These are phyloP conservation scores for Quercus wislizeni DNA, from an alignment of 306 rosid genomes.

Conservation along the genomic window DNA sequence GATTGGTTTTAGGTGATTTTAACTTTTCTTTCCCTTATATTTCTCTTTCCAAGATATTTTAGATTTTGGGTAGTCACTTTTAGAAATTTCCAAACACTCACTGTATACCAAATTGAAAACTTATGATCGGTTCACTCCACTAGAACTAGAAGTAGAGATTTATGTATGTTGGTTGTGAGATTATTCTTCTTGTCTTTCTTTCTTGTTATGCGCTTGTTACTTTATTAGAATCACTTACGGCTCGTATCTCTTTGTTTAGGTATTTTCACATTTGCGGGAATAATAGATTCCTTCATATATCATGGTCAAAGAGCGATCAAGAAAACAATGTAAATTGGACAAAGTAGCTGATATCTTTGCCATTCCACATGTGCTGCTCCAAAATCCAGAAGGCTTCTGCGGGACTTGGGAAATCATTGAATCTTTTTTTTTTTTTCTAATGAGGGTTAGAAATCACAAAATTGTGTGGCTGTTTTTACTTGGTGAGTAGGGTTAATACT, in stretches of 20 bases:
- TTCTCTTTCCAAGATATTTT: background rate
- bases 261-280: conserved; percentile 75
- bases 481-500: background rate
- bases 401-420: background rate
- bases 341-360: conserved; percentile 37
- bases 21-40: background rate
- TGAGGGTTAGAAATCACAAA: conserved; percentile 1
- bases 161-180: background rate
- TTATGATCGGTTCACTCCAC: too few relatives aligned
- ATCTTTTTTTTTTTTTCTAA: background rate
- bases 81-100: background rate
- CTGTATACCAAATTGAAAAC: too few relatives aligned
- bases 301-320: conserved; percentile 68
- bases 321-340: conserved; percentile 66
- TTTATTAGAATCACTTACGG: conserved; percentile 13
- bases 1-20: background rate
- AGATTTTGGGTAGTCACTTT: background rate
- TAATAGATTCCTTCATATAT: conserved; percentile 71
- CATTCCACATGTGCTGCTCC: conserved; percentile 11
- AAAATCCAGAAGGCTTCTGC: conserved; percentile 17
- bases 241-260: conserved; percentile 39
- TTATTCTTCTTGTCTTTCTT: background rate
- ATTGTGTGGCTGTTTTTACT: background rate
- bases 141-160: background rate
- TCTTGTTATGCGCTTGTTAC: background rate